These are phyloP conservation scores for Kwoniella heveanensis DNA, from an alignment of 768 basidiomycete genomes.

Conservation along the genomic window DNA sequence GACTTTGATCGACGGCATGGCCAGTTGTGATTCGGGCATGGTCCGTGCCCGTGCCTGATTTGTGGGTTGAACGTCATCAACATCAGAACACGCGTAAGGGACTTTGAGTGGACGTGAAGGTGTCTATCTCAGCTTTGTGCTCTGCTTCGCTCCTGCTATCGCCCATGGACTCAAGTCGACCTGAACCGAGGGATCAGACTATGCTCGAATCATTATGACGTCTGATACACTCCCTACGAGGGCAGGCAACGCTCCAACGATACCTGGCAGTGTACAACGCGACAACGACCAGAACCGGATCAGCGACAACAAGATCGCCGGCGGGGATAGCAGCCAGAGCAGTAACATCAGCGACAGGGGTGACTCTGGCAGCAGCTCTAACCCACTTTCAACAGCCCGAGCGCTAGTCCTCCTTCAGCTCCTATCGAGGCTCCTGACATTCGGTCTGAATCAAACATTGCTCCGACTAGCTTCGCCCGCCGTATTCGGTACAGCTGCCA, in stretches of 20 bases:
- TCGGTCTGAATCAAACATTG: slow-evolving; percentile 82
- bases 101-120: not conserved
- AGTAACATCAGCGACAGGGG: not conserved
- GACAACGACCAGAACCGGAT: too few species aligned
- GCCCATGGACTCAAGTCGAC: too few species aligned
- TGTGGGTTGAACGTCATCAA: not conserved
- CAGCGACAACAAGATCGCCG: too few species aligned
- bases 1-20: not conserved
- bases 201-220: too few species aligned
- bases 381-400: slow-evolving; percentile 36
- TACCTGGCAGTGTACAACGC: too few species aligned
- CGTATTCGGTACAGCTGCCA: slow-evolving; percentile 82
- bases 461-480: slow-evolving; percentile 80
- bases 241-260: too few species aligned
- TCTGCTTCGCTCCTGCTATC: too few species aligned
- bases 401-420: slow-evolving; percentile 85
- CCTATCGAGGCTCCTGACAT: slow-evolving; percentile 80
- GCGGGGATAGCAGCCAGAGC: not conserved
- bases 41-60: not conserved
- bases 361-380: not conserved
- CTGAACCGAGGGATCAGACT: too few species aligned
- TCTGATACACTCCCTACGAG: too few species aligned
- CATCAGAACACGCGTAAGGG: not conserved
- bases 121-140: not conserved
- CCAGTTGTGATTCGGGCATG: too few species aligned